These are phyloP conservation scores for Iris pallida DNA, from an alignment of 116 monocot genomes.

Conservation along the genomic window DNA sequence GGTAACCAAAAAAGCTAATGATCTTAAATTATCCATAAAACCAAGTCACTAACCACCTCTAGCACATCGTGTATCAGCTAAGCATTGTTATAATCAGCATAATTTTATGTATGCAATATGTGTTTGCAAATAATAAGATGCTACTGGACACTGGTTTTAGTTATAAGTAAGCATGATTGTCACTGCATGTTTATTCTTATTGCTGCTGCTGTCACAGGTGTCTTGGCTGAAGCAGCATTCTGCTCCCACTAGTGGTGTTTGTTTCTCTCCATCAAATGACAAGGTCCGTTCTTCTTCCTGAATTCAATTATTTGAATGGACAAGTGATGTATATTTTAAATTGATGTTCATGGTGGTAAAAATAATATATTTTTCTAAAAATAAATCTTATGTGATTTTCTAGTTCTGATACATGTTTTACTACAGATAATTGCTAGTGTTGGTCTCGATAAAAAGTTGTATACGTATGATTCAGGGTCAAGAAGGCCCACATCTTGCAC, in stretches of 20 bases:
- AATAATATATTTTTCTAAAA: not conserved
- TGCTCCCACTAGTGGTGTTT: conserved; percentile 90
- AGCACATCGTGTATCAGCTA: too few relatives aligned
- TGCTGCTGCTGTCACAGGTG: conserved; percentile 31
- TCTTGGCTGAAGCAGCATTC: conserved; percentile 98
- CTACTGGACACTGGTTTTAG: too few relatives aligned
- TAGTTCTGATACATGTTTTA: conserved; percentile 11
- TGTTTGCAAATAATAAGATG: too few relatives aligned
- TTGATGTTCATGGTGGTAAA: too few relatives aligned
- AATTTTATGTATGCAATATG: too few relatives aligned
- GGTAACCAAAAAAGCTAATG: too few relatives aligned
- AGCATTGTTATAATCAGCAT: too few relatives aligned
- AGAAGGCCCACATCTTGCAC: conserved; percentile 47
- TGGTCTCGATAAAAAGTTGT: conserved; percentile 94
- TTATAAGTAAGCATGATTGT: too few relatives aligned
- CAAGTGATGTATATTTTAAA: not conserved
- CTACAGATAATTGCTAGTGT: conserved; percentile 81
- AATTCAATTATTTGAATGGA: not conserved
- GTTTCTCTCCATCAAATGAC: conserved; percentile 86
- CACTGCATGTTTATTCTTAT: not conserved
- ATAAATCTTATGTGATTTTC: conserved; percentile 1
- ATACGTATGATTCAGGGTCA: conserved; percentile 62
- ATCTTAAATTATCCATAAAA: too few relatives aligned
- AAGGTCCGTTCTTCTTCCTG: conserved; percentile 44
- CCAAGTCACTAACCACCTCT: too few relatives aligned